Conservation (phyloP, 2,329 filamentous ascomycete species). For the Raffaelea ambrosiae region DNA sequence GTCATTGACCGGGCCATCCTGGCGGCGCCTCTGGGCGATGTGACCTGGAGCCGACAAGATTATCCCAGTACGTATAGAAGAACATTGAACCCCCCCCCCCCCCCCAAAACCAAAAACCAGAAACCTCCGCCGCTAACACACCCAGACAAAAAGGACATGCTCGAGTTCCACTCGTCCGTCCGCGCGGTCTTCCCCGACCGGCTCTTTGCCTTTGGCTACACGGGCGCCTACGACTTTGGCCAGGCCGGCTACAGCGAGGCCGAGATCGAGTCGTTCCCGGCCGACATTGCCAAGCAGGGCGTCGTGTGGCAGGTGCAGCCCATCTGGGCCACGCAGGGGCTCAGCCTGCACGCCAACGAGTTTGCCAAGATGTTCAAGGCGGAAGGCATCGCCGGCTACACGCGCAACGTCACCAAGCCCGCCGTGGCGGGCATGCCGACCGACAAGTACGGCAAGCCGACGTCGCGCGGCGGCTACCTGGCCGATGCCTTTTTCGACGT, state of each 20-base stretch:
- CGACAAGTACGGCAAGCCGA: too few relatives aligned
- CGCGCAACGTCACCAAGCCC: not conserved
- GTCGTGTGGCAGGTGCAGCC: not conserved
- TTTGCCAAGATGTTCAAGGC: not conserved
- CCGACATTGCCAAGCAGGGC: not conserved
- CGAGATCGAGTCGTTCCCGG: not conserved
- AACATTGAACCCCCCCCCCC: too few relatives aligned
- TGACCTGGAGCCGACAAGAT: not conserved
- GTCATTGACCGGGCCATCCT: not conserved
- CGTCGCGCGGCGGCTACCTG: too few relatives aligned
- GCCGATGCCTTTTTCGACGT: too few relatives aligned
- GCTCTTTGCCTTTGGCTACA: not conserved
- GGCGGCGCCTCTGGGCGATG: not conserved
- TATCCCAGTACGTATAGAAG: too few relatives aligned
- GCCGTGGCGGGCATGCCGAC: not conserved
- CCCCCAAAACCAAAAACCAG: too few relatives aligned
- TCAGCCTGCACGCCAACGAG: not conserved
- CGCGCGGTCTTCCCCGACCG: not conserved
- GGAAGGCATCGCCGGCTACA: not conserved
- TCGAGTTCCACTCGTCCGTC: not conserved
- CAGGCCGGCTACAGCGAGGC: not conserved
- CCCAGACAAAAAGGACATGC: not conserved
- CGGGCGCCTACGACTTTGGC: not conserved
- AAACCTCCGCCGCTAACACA: too few relatives aligned
- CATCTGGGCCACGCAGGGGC: not conserved